Conservation (phyloP, 2,329 filamentous ascomycete species). For the Claviceps capensis region DNA sequence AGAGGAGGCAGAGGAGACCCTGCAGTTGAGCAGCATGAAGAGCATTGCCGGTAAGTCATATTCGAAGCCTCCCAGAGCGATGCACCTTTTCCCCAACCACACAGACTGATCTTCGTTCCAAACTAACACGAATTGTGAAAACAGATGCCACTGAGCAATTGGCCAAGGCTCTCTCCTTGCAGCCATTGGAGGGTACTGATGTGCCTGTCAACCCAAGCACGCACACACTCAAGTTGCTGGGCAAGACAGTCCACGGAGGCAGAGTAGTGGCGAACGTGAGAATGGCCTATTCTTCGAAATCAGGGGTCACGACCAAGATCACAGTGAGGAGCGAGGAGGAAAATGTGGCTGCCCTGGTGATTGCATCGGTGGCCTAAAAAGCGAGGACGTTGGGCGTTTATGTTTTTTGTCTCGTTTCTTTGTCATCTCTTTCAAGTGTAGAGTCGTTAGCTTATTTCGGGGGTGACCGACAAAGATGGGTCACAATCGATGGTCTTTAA, state of each 20-base stretch:
- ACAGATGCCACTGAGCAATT: slow-evolving; percentile 87
- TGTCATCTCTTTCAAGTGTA: not conserved
- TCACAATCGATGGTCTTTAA: too few relatives aligned
- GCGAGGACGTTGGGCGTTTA: slow-evolving; percentile 19
- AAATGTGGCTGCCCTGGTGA: slow-evolving; percentile 70
- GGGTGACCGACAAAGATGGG: too few relatives aligned
- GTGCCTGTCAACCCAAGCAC: slow-evolving; percentile 78
- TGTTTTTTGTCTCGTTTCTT: not conserved
- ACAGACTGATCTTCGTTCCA: not conserved
- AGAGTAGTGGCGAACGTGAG: slow-evolving; percentile 75
- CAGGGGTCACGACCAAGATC: slow-evolving; percentile 92
- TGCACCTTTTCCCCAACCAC: too few relatives aligned
- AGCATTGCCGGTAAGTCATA: slow-evolving; percentile 67
- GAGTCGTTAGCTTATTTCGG: not conserved
- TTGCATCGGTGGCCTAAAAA: slow-evolving; percentile 67
- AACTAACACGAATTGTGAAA: slow-evolving; percentile 13
- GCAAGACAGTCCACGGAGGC: slow-evolving; percentile 85
- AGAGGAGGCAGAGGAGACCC: slow-evolving; percentile 80
- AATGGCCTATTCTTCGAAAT: slow-evolving; percentile 90
- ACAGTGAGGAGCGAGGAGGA: slow-evolving; percentile 86
- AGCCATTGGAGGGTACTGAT: slow-evolving; percentile 88
- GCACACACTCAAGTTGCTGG: slow-evolving; percentile 88
- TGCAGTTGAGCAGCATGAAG: slow-evolving; percentile 78
- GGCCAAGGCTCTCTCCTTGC: slow-evolving; percentile 72
- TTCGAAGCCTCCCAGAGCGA: too few relatives aligned